Conservation (phyloP, 2,329 filamentous ascomycete species). For the Tolypocladium ovalisporum region DNA sequence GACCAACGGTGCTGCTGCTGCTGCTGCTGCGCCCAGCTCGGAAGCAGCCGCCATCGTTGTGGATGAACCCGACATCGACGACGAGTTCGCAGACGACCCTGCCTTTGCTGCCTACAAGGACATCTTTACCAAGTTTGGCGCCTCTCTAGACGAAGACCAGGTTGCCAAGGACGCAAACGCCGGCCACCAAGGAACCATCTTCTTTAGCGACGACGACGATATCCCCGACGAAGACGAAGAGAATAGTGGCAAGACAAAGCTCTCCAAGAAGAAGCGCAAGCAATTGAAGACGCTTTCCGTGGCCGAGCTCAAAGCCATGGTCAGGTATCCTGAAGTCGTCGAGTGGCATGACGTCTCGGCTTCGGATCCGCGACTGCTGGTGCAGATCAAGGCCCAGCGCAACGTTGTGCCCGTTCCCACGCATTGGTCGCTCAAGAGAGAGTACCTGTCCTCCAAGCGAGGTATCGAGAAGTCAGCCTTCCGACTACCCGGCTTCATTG, state of each 20-base stretch:
- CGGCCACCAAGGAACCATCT: constrained; percentile 74
- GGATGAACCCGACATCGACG: constrained; percentile 43
- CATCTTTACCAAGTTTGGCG: constrained; percentile 71
- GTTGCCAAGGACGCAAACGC: constrained; percentile 53
- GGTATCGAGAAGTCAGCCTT: constrained; percentile 95
- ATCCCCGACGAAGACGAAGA: constrained; percentile 79
- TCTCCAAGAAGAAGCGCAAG: constrained; percentile 95
- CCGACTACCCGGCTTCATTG: constrained; percentile 87
- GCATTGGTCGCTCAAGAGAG: constrained; percentile 93
- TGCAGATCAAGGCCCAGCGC: constrained; percentile 88
- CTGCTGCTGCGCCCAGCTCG: not conserved
- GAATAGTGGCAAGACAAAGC: constrained; percentile 48
- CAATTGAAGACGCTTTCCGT: constrained; percentile 85
- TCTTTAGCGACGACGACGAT: constrained; percentile 73
- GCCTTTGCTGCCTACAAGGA: constrained; percentile 75
- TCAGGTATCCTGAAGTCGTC: constrained; percentile 83
- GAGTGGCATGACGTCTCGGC: constrained; percentile 97
- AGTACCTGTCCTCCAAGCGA: constrained; percentile 93
- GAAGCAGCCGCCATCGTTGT: constrained; percentile 18
- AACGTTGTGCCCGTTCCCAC: constrained; percentile 91
- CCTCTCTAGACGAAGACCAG: constrained; percentile 50
- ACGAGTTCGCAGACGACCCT: constrained; percentile 57
- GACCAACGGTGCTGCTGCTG: not conserved
- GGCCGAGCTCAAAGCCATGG: constrained; percentile 87
- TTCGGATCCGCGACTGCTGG: constrained; percentile 75